Conservation (phyloP, 805 yeast genomes). For the Metschnikowia noctiluminum region DNA sequence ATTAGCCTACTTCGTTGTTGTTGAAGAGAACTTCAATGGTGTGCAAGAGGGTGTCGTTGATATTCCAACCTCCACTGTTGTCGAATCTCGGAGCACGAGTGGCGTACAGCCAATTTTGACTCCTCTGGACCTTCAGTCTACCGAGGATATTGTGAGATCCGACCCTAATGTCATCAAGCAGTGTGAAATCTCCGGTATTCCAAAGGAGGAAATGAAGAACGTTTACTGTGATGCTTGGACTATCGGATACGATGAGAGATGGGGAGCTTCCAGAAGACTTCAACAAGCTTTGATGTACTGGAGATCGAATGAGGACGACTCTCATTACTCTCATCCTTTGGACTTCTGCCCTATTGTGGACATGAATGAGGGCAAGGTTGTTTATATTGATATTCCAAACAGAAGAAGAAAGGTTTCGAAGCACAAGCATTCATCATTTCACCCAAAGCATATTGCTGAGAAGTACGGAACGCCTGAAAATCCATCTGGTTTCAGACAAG, state of each 20-base stretch:
- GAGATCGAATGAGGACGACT: slow-evolving; percentile 72
- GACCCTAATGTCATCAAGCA: slow-evolving; percentile 73
- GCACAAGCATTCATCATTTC: slow-evolving; percentile 66
- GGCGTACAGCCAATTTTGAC: slow-evolving; percentile 77
- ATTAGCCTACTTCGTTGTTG: slow-evolving; percentile 61
- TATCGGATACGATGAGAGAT: slow-evolving; percentile 69
- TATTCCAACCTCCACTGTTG: slow-evolving; percentile 45
- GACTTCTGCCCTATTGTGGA: slow-evolving; percentile 83
- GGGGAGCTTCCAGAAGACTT: slow-evolving; percentile 71
- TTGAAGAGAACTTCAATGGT: slow-evolving; percentile 57
- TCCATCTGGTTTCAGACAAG: slow-evolving; percentile 54
- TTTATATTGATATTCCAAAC: slow-evolving; percentile 71
- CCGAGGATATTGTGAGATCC: slow-evolving; percentile 64
- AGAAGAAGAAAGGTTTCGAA: slow-evolving; percentile 70
- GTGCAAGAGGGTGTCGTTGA: slow-evolving; percentile 71
- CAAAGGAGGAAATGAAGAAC: slow-evolving; percentile 56
- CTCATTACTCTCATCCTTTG: slow-evolving; percentile 70
- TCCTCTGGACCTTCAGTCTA: slow-evolving; percentile 58
- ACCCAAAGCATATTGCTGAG: slow-evolving; percentile 59
- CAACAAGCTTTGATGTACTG: slow-evolving; percentile 82
- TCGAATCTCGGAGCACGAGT: slow-evolving; percentile 46
- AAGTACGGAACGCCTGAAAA: slow-evolving; percentile 51
- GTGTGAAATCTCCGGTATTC: slow-evolving; percentile 66
- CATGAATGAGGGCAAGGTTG: slow-evolving; percentile 63
- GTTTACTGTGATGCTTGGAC: slow-evolving; percentile 69